Conservation (phyloP, 805 yeast species). For the Metschnikowia reukaufii region DNA sequence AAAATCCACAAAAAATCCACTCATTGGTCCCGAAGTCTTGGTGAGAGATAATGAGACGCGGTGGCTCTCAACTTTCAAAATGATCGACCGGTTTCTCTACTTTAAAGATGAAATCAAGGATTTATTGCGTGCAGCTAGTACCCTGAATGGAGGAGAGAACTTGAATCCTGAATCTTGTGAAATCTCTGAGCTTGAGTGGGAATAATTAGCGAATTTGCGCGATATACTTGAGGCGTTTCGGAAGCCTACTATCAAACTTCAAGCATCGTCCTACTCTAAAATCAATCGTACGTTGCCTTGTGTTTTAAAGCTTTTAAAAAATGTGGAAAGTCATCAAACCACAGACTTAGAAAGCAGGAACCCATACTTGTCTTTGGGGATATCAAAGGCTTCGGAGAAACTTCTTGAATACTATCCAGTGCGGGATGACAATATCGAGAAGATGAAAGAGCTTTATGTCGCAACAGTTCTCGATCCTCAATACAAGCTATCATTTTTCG, state of each 20-base stretch:
- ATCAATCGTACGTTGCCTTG: constrained; percentile 3
- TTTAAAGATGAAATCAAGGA: constrained; percentile 3
- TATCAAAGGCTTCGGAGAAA: neutral
- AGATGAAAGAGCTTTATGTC: constrained; percentile 3
- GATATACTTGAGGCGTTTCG: neutral
- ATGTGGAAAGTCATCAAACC: neutral
- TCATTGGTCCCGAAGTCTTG: neutral
- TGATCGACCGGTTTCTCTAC: constrained; percentile 5
- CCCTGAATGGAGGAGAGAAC: neutral
- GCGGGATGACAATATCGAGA: neutral
- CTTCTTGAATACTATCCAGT: constrained; percentile 3
- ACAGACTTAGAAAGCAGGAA: neutral
- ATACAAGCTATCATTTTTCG: constrained; percentile 1
- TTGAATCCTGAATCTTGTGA: neutral
- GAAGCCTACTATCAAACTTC: neutral
- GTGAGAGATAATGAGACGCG: constrained; percentile 3
- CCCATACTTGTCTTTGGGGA: neutral
- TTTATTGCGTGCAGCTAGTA: neutral
- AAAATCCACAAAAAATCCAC: neutral
- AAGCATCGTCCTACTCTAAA: neutral
- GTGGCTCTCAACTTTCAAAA: constrained; percentile 5
- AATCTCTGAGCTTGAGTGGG: constrained; percentile 7
- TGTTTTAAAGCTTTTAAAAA: neutral
- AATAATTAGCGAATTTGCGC: neutral
- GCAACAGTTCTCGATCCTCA: constrained; percentile 7